Percentiles rank a stretch among this genome's conserved stretches.
Conservation (phyloP, 1,284 basidiomycete genomes). For the Cryptococcus sp. region DNA sequence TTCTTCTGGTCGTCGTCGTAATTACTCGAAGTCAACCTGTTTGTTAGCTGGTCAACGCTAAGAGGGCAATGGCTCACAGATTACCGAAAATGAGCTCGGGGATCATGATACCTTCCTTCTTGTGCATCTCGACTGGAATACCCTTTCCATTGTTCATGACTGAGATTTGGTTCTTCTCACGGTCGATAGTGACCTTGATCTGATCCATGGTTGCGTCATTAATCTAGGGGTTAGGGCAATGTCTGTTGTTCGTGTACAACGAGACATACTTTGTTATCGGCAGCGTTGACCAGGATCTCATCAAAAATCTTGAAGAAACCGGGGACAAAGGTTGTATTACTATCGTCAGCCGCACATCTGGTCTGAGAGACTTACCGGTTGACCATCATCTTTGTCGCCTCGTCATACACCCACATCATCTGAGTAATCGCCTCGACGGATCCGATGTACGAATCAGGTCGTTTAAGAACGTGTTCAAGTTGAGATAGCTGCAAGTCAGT, state of each 20-base stretch:
- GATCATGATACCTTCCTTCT: constrained; percentile 89
- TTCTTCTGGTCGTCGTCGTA: constrained; percentile 99
- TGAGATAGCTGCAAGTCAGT: constrained; percentile 69
- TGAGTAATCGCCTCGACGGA: constrained; percentile 82
- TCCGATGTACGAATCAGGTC: constrained; percentile 98
- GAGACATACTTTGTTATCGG: constrained; percentile 85
- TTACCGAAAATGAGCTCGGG: constrained; percentile 98
- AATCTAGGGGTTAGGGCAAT: too few relatives aligned
- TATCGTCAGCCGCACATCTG: constrained; percentile 13
- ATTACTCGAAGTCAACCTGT: constrained; percentile 81
- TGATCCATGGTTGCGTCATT: constrained; percentile 85
- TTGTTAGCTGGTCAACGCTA: constrained; percentile 1
- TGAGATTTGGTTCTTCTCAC: constrained; percentile 78
- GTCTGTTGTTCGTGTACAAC: neutral
- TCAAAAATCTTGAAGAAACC: constrained; percentile 99
- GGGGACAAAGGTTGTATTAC: constrained; percentile 86
- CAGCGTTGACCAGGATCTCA: constrained; percentile 98
- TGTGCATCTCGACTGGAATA: constrained; percentile 95
- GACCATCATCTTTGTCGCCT: constrained; percentile 72
- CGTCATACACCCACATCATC: constrained; percentile 86
- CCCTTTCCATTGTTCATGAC: constrained; percentile 95
- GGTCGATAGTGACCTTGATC: constrained; percentile 80
- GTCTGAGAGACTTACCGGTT: constrained; percentile 49
- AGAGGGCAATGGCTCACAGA: constrained; percentile 50
- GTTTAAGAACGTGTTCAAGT: constrained; percentile 92